Evolutionary conservation across 1,139 yeast species (phyloP).

Genomic region (Yamadazyma atmosphaerica): DNA sequence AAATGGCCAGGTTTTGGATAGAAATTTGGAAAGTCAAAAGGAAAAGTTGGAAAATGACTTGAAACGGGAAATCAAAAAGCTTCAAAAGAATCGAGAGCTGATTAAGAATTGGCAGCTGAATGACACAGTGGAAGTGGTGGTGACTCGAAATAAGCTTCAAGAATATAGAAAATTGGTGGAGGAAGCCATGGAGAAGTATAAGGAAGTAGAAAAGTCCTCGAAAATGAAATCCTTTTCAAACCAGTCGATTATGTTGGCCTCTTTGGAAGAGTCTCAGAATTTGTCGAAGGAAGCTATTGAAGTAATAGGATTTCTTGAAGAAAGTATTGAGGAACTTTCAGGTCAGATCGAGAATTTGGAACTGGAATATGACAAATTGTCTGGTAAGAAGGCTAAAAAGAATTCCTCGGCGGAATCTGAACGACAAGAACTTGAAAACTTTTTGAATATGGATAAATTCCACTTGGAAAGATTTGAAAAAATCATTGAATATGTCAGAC

Average conservation of each 20-base stretch:
- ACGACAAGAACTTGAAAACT: slow-evolving; percentile 44
- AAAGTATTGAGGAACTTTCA: slow-evolving; percentile 29
- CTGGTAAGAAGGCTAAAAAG: slow-evolving; percentile 42
- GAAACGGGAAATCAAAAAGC: slow-evolving; percentile 92
- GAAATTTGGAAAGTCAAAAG: slow-evolving; percentile 86
- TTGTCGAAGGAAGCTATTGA: slow-evolving; percentile 39
- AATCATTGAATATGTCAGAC: slow-evolving; percentile 32
- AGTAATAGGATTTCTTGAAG: slow-evolving; percentile 32
- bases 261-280: slow-evolving; percentile 32
- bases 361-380: slow-evolving; percentile 39
- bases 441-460: slow-evolving; percentile 35
- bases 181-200: slow-evolving; percentile 51
- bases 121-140: slow-evolving; percentile 45
- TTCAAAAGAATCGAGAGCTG: slow-evolving; percentile 93
- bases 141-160: slow-evolving; percentile 36
- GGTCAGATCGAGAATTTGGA: slow-evolving; percentile 39
- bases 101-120: slow-evolving; percentile 83
- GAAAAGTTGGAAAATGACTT: slow-evolving; percentile 92
- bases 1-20: slow-evolving; percentile 47
- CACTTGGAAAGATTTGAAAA: slow-evolving; percentile 40
- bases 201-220: slow-evolving; percentile 46
- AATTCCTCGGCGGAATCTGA: slow-evolving; percentile 42
- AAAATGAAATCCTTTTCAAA: slow-evolving; percentile 49
- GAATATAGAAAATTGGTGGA: slow-evolving; percentile 46
- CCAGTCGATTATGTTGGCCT: slow-evolving; percentile 48